Percentiles rank a stretch among this genome's conserved stretches.
These are phyloP conservation scores for Kuraishia capsulata DNA, from an alignment of 805 yeast genomes.

Conservation along the genomic window DNA sequence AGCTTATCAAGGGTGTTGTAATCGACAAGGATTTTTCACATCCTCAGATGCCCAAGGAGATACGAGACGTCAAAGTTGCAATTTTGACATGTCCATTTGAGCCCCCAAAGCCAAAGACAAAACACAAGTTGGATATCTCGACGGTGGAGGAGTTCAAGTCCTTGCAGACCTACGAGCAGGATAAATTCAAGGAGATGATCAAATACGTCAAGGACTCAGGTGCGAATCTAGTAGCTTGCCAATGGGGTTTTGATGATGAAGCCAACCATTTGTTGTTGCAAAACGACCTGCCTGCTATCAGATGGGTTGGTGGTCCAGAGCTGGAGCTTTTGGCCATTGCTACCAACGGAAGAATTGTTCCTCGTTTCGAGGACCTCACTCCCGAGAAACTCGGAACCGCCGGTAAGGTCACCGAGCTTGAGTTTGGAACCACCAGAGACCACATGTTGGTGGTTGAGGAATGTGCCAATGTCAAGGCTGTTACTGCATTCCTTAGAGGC, in stretches of 20 bases:
- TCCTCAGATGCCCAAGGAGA: constrained; percentile 91
- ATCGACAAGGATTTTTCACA: constrained; percentile 96
- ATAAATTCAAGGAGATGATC: constrained; percentile 87
- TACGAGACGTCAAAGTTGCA: constrained; percentile 79
- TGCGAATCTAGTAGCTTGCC: constrained; percentile 94
- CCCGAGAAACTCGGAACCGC: constrained; percentile 81
- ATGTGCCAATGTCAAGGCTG: constrained; percentile 78
- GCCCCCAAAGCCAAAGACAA: constrained; percentile 99
- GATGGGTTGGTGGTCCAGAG: constrained; percentile 99
- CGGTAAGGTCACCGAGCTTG: constrained; percentile 76
- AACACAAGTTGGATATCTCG: constrained; percentile 90
- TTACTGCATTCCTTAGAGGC: constrained; percentile 89
- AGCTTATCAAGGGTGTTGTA: constrained; percentile 82
- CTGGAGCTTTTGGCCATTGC: constrained; percentile 94
- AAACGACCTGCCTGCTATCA: constrained; percentile 86
- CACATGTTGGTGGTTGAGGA: constrained; percentile 93
- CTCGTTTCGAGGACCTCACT: constrained; percentile 88
- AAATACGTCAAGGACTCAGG: constrained; percentile 78
- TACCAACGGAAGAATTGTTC: constrained; percentile 94
- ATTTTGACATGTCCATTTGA: constrained; percentile 97
- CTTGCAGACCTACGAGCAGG: constrained; percentile 86
- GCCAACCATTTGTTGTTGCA: constrained; percentile 88
- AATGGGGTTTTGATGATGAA: constrained; percentile 99
- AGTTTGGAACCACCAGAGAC: constrained; percentile 94
- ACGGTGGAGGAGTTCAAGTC: constrained; percentile 90